Conservation (phyloP, 768 basidiomycete genomes). For the Trametes cingulata region DNA sequence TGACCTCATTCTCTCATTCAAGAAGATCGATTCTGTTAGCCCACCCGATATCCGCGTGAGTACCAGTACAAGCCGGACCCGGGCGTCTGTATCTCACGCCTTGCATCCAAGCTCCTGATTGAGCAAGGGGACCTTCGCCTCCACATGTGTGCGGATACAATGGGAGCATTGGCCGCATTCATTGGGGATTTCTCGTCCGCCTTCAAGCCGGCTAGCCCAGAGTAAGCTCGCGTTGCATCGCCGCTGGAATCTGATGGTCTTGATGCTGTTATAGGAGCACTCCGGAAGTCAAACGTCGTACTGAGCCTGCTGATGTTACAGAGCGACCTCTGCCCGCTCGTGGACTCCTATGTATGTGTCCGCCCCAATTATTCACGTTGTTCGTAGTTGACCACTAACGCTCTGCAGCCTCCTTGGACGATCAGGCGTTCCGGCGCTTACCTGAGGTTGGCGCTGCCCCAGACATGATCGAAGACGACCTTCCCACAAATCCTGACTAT, state of each 20-base stretch:
- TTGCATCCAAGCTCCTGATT: constrained; percentile 53
- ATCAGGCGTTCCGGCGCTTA: constrained; percentile 71
- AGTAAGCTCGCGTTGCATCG: constrained; percentile 19
- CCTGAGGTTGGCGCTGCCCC: constrained; percentile 79
- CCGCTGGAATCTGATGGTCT: neutral
- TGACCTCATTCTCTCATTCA: constrained; percentile 48
- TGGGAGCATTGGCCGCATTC: constrained; percentile 58
- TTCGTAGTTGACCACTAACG: neutral
- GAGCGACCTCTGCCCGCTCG: constrained; percentile 8
- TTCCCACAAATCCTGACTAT: constrained; percentile 88
- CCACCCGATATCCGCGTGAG: constrained; percentile 41
- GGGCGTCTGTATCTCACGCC: too few relatives aligned
- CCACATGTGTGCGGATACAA: constrained; percentile 79
- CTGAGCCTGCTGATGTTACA: constrained; percentile 21
- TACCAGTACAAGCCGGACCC: too few relatives aligned
- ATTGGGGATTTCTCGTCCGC: constrained; percentile 50
- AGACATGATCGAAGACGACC: constrained; percentile 89
- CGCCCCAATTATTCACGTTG: neutral
- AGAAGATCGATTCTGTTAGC: constrained; percentile 23
- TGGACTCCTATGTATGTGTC: constrained; percentile 31
- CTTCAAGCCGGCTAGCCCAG: constrained; percentile 36
- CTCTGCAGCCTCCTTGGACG: constrained; percentile 69
- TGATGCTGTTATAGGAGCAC: neutral
- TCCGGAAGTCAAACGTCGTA: constrained; percentile 17
- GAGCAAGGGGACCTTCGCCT: constrained; percentile 54